Evolutionary conservation across 2,329 filamentous ascomycete species (phyloP).

Genomic region (Achaetomium macrosporum): DNA sequence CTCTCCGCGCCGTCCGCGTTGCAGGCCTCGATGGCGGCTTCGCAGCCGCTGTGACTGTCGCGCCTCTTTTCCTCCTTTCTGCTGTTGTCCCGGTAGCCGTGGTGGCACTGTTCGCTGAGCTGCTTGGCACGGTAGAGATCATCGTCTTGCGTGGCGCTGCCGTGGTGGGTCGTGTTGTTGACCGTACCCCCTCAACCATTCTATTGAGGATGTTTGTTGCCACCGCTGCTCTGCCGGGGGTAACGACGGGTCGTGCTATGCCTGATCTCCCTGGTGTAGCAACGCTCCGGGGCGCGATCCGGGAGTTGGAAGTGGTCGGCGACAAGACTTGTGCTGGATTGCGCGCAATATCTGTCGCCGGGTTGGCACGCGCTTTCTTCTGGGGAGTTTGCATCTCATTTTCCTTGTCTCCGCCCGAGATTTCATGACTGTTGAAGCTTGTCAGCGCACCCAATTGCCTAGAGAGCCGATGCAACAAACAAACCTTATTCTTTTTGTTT

Average conservation of each 20-base stretch:
- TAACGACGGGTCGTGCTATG: slow-evolving; percentile 53
- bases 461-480: slow-evolving; percentile 21
- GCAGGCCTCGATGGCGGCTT: slow-evolving; percentile 31
- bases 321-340: slow-evolving; percentile 63
- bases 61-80: slow-evolving; percentile 28
- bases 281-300: slow-evolving; percentile 52
- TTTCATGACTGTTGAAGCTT: slow-evolving; percentile 49
- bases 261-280: slow-evolving; percentile 41
- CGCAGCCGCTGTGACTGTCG: slow-evolving; percentile 34
- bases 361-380: slow-evolving; percentile 51
- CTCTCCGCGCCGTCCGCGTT: slow-evolving; percentile 46
- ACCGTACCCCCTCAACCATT: slow-evolving; percentile 56
- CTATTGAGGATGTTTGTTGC: slow-evolving; percentile 45
- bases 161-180: slow-evolving; percentile 19
- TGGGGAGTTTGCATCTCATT: slow-evolving; percentile 68
- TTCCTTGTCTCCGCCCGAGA: slow-evolving; percentile 67
- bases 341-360: slow-evolving; percentile 38
- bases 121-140: slow-evolving; percentile 25
- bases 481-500: slow-evolving; percentile 49
- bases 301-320: slow-evolving; percentile 75
- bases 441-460: slow-evolving; percentile 22
- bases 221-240: slow-evolving; percentile 51
- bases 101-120: slow-evolving; percentile 27
- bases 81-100: slow-evolving; percentile 29
- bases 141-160: slow-evolving; percentile 31